Percentiles rank a stretch among this genome's conserved stretches.
Evolutionary conservation across 2,329 filamentous ascomycete species (phyloP).

Genomic region (Ceratocystis eucalypticola): DNA sequence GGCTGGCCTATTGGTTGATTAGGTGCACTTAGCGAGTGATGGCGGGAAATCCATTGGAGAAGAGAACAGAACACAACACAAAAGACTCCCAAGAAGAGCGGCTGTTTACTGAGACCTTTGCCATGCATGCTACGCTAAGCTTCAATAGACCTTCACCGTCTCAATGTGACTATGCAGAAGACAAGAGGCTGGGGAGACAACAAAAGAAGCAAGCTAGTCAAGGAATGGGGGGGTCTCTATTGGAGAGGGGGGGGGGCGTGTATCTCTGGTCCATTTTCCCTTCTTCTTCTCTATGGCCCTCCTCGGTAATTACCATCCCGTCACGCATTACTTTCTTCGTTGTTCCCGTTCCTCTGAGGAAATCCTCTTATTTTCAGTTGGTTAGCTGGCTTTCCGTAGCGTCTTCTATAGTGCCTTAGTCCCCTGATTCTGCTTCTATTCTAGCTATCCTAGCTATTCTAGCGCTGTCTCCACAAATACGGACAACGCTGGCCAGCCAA

Average conservation of each 20-base stretch:
- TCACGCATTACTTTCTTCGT: constrained; percentile 9
- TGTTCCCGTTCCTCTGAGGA: neutral
- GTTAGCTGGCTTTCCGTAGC: neutral
- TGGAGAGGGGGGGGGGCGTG: neutral
- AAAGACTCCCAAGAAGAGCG: no score
- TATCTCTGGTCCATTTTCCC: neutral
- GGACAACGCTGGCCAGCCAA: neutral
- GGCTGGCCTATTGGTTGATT: neutral
- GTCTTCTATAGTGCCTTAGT: neutral
- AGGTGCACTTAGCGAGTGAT: neutral
- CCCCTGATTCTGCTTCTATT: neutral
- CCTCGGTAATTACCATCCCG: constrained; percentile 4
- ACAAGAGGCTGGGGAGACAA: neutral
- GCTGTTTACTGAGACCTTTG: no score
- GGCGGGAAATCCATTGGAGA: neutral
- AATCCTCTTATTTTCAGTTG: neutral
- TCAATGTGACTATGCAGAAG: neutral
- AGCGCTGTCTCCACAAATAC: no score
- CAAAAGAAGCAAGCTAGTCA: no score
- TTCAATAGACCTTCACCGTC: no score
- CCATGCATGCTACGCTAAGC: no score
- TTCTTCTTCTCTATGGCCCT: neutral
- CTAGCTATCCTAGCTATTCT: no score
- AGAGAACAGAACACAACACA: no score
- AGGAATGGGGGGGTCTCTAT: neutral